Percentiles rank a stretch among this genome's conserved stretches.
These are phyloP conservation scores for Hypholoma fasciculare DNA, from an alignment of 768 basidiomycete species.

Conservation along the genomic window DNA sequence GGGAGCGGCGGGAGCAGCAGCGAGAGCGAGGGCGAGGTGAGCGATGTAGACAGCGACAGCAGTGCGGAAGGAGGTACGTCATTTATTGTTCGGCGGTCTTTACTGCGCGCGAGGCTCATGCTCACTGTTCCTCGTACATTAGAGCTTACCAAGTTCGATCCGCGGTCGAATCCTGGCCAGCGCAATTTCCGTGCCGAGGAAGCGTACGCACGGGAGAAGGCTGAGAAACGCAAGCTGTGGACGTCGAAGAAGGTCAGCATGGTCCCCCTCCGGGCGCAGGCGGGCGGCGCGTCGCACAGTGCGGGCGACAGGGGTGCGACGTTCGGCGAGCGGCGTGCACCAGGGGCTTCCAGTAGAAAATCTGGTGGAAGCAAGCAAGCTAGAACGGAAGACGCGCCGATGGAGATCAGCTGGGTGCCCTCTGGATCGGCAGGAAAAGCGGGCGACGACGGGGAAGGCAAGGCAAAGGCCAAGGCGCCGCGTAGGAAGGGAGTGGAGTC, in stretches of 20 bases:
- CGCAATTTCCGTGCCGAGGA: conserved; percentile 47
- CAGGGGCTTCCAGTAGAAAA: conserved; percentile 1
- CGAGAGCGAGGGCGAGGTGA: conserved; percentile 17
- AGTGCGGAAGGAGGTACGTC: conserved; percentile 56
- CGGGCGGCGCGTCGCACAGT: conserved; percentile 23
- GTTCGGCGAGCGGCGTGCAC: conserved; percentile 67
- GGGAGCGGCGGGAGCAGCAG: conserved; percentile 41
- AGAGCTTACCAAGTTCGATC: conserved; percentile 55
- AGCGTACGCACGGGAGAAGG: conserved; percentile 41
- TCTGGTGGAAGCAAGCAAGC: conserved; percentile 14
- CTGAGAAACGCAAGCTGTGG: conserved; percentile 34
- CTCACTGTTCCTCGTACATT: background rate
- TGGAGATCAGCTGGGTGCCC: conserved; percentile 87
- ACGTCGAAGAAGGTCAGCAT: conserved; percentile 49
- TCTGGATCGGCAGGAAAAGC: conserved; percentile 36
- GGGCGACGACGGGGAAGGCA: conserved; percentile 27
- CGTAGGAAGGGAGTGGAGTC: conserved; percentile 66
- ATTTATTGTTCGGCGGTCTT: conserved; percentile 7
- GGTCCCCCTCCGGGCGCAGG: conserved; percentile 59
- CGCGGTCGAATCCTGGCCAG: conserved; percentile 48
- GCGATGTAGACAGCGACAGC: conserved; percentile 37
- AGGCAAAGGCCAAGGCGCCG: conserved; percentile 25
- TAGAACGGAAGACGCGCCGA: conserved; percentile 54
- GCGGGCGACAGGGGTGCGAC: conserved; percentile 52
- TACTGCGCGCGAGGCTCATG: conserved; percentile 1